Percentiles rank a stretch among this genome's conserved stretches.
phyloP scores from a whole-genome alignment of 495 filamentous ascomycete genomes.

The Neurospora sp. region DNA sequence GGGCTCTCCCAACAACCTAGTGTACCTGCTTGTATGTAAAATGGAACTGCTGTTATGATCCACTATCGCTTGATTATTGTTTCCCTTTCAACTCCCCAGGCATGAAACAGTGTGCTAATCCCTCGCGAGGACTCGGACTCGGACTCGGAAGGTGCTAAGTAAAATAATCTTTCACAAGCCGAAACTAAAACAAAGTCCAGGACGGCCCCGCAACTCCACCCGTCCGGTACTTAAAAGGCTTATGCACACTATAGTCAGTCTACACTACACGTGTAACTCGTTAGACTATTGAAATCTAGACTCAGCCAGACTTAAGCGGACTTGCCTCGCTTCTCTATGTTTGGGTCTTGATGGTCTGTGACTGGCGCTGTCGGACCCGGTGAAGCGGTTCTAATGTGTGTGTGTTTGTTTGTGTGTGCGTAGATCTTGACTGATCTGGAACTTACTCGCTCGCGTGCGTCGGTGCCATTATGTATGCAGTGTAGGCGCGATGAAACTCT shows the following conservation, averaged over 20 bases:
- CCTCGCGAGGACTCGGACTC: neutral
- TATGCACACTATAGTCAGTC: neutral
- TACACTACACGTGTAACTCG: neutral
- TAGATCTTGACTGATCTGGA: too few species aligned
- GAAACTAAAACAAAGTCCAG: neutral
- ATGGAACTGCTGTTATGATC: too few species aligned
- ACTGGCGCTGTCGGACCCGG: neutral
- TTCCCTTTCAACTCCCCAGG: neutral
- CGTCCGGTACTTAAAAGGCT: neutral
- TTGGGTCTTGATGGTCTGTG: neutral
- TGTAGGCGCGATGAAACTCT: neutral
- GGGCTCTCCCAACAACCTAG: too few species aligned
- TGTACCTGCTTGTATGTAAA: too few species aligned
- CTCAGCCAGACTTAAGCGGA: neutral
- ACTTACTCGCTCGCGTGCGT: neutral
- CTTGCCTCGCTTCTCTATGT: neutral
- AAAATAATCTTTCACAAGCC: neutral
- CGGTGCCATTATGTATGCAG: neutral
- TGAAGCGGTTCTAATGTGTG: neutral
- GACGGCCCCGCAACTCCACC: neutral
- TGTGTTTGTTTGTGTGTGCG: neutral
- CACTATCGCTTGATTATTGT: too few species aligned
- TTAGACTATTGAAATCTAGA: neutral
- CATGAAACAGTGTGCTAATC: neutral
- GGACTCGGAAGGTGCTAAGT: neutral